Evolutionary conservation across 1,284 basidiomycete species (phyloP).

Genomic region (Irpex lacteus): DNA sequence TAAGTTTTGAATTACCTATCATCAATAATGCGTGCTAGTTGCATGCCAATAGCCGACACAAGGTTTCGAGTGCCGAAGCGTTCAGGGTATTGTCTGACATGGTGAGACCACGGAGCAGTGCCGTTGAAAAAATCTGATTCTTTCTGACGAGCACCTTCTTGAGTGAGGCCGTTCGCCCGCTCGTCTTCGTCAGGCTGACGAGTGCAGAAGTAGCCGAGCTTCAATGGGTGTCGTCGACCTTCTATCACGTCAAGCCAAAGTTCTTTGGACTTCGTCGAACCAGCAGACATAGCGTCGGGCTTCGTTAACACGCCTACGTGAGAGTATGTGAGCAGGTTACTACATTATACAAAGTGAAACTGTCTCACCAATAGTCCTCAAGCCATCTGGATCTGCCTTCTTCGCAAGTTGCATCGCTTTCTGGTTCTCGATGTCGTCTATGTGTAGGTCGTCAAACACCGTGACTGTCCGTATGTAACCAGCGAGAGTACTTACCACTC

Average conservation of each 20-base stretch:
- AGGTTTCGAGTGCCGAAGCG: conserved; percentile 59
- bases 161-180: conserved; percentile 36
- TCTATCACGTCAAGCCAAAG: conserved; percentile 54
- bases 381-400: conserved; percentile 47
- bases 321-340: too few relatives aligned
- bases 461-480: conserved; percentile 21
- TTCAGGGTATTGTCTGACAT: conserved; percentile 31
- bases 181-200: conserved; percentile 63
- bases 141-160: conserved; percentile 35
- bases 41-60: conserved; percentile 47
- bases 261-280: conserved; percentile 39
- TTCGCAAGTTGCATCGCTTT: conserved; percentile 51
- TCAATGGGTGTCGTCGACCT: conserved; percentile 39
- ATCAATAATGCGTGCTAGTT: conserved; percentile 52
- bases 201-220: conserved; percentile 65
- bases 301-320: conserved; percentile 59
- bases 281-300: conserved; percentile 49
- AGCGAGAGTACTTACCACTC: conserved; percentile 41
- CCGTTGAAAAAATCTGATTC: conserved; percentile 47
- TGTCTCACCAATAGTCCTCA: conserved; percentile 54
- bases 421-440: conserved; percentile 66
- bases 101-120: conserved; percentile 48
- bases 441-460: background rate
- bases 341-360: too few relatives aligned
- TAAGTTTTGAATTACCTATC: conserved; percentile 37